A percentile compares a stretch with the other conserved stretches of the same genome.
phyloP scores from a whole-genome alignment of 129 eudicot species.

The Chrysanthemum makinoi region DNA sequence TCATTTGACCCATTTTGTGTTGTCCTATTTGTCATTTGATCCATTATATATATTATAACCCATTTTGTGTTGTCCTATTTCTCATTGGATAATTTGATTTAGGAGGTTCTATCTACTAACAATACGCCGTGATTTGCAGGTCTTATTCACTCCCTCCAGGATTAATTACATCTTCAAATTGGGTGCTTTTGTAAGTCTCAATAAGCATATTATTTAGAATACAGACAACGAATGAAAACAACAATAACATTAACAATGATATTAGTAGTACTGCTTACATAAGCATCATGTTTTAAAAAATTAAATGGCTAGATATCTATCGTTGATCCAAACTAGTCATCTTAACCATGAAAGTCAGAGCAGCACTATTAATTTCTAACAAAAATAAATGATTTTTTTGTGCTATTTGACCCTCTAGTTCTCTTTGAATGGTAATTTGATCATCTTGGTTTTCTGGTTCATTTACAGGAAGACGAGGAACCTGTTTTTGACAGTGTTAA shows the following conservation, averaged over 20 bases:
- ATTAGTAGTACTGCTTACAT: neutral
- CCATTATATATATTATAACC: too few relatives aligned
- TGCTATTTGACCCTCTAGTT: neutral
- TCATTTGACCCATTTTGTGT: too few relatives aligned
- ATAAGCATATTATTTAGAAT: too few relatives aligned
- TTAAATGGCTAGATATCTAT: neutral
- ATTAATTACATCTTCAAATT: neutral
- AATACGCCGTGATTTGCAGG: too few relatives aligned
- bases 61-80: too few relatives aligned
- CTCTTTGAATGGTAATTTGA: neutral
- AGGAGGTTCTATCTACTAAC: too few relatives aligned
- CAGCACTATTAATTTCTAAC: neutral
- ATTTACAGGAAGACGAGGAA: conserved; percentile 89
- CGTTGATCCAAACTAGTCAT: neutral
- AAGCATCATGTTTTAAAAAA: conserved; percentile 4
- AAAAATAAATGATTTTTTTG: neutral
- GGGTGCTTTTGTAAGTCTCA: too few relatives aligned
- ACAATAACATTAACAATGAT: neutral
- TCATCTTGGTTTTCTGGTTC: neutral
- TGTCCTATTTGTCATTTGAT: too few relatives aligned
- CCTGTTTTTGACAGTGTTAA: conserved; percentile 92
- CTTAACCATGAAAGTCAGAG: neutral
- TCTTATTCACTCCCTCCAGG: neutral
- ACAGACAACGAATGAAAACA: neutral
- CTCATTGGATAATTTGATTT: too few relatives aligned